phyloP scores from a whole-genome alignment of 345 rosid genomes.

The Hibiscus trionum region DNA sequence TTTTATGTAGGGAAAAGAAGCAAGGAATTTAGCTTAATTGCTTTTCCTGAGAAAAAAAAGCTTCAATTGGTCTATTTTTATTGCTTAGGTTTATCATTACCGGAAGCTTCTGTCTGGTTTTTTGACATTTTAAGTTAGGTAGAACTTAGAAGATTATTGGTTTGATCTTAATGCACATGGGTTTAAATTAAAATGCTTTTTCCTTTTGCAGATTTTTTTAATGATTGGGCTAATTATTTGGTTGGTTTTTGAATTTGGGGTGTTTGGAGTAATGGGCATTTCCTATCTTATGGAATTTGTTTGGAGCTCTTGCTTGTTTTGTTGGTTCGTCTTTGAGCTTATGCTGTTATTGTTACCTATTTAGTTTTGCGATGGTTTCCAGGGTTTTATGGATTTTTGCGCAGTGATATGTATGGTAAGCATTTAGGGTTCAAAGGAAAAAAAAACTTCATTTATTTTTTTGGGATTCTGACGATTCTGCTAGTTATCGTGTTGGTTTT shows the following conservation, averaged over 20 bases:
- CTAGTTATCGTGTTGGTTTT: background rate
- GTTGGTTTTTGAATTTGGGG: background rate
- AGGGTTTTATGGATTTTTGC: too few relatives aligned
- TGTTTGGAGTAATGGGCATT: background rate
- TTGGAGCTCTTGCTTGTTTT: background rate
- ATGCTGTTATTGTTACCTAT: background rate
- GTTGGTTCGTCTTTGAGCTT: background rate
- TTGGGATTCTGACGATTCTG: background rate
- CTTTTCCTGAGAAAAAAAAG: background rate
- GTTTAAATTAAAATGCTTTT: background rate
- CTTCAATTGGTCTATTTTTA: background rate
- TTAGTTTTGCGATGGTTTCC: too few relatives aligned
- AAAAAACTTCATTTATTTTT: too few relatives aligned
- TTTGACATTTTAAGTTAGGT: background rate
- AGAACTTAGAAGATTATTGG: background rate
- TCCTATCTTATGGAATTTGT: background rate
- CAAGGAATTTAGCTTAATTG: background rate
- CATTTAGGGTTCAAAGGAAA: too few relatives aligned
- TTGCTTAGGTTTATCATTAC: background rate
- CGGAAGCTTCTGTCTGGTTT: background rate
- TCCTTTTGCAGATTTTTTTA: background rate
- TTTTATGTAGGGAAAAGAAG: background rate
- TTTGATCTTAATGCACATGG: background rate
- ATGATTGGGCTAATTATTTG: background rate
- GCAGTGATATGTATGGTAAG: too few relatives aligned